These are phyloP conservation scores for Vigna mungo DNA, from an alignment of 306 rosid genomes.

Conservation along the genomic window DNA sequence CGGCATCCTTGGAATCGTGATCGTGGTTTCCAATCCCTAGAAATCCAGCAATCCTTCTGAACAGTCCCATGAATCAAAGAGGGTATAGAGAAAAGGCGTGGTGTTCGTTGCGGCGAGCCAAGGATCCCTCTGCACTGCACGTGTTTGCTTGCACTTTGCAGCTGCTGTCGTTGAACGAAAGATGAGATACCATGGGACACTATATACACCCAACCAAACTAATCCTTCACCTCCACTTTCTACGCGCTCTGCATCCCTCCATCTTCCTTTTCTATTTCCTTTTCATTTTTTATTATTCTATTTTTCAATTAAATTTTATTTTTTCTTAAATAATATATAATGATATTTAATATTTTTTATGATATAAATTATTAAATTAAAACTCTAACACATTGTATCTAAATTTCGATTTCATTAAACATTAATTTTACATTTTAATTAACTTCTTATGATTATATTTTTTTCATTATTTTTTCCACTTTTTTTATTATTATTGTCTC, in stretches of 20 bases:
- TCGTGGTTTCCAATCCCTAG: slow-evolving; percentile 76
- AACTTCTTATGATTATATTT: too few relatives aligned
- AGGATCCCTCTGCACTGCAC: slow-evolving; percentile 13
- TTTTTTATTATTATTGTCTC: not conserved
- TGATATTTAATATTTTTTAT: too few relatives aligned
- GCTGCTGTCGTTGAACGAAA: not conserved
- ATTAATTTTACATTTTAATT: not conserved
- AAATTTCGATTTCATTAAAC: too few relatives aligned
- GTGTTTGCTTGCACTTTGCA: not conserved
- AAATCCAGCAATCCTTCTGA: slow-evolving; percentile 58
- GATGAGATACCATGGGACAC: not conserved
- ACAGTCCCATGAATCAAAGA: slow-evolving; percentile 54
- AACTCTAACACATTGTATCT: too few relatives aligned
- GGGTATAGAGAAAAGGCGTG: slow-evolving; percentile 26
- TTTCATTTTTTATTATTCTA: not conserved
- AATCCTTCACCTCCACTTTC: not conserved
- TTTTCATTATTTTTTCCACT: not conserved
- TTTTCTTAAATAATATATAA: too few relatives aligned
- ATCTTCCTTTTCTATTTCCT: not conserved
- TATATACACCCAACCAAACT: not conserved
- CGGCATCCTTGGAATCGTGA: slow-evolving; percentile 58
- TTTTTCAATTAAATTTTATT: too few relatives aligned
- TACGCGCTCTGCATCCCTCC: not conserved
- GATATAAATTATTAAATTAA: too few relatives aligned
- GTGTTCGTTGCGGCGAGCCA: not conserved